These are phyloP conservation scores for Fragaria vesca DNA, from an alignment of 306 rosid genomes.

Conservation along the genomic window DNA sequence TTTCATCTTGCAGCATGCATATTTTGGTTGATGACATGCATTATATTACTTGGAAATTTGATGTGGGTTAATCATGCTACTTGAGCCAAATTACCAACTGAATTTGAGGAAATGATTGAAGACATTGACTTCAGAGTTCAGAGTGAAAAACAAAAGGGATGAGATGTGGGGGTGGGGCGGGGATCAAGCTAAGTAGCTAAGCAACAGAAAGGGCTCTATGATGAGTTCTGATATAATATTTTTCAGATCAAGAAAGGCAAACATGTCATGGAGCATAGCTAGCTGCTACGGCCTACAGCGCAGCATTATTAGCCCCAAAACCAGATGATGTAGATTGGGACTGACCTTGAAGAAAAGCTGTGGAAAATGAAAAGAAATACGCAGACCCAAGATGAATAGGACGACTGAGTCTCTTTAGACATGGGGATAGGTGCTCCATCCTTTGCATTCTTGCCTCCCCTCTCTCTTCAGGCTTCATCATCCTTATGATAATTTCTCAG, in stretches of 20 bases:
- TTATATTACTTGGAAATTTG: not conserved
- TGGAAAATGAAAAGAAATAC: constrained; percentile 22
- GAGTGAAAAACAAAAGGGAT: not conserved
- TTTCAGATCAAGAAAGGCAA: constrained; percentile 5
- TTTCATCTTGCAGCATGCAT: not conserved
- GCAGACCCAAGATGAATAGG: constrained; percentile 47
- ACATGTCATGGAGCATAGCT: not conserved
- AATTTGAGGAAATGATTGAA: constrained; percentile 9
- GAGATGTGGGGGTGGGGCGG: not conserved
- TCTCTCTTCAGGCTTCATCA: not conserved
- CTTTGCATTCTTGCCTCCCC: constrained; percentile 2
- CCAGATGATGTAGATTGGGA: constrained; percentile 32
- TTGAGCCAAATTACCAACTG: constrained; percentile 1
- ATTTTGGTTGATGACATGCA: not conserved
- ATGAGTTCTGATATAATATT: not conserved
- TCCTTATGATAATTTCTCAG: constrained; percentile 8
- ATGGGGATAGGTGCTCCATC: constrained; percentile 46
- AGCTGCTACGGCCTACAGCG: not conserved
- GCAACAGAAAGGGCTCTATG: not conserved
- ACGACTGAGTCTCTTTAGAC: constrained; percentile 38
- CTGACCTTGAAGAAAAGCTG: constrained; percentile 24
- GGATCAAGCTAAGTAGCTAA: not conserved
- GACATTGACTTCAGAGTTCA: not conserved
- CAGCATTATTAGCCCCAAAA: constrained; percentile 1
- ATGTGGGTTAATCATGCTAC: not conserved